phyloP scores from a whole-genome alignment of 1,139 yeast genomes.

The Candida sp. region DNA sequence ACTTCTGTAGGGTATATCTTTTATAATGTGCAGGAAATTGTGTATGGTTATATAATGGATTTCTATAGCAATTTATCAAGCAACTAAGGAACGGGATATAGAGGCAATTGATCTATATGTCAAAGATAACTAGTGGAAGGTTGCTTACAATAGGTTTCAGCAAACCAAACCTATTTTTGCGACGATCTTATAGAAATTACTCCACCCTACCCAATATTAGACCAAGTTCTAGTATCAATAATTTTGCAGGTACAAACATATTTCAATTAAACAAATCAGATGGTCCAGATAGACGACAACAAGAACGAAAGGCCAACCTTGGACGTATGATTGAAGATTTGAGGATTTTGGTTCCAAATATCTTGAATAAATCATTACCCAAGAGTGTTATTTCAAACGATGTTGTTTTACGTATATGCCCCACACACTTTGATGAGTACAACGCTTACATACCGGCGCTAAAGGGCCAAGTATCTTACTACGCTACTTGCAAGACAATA shows the following conservation, averaged over 20 bases:
- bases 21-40: background rate
- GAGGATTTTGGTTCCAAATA: conserved; percentile 50
- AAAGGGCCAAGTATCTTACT: conserved; percentile 58
- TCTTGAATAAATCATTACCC: conserved; percentile 52
- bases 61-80: background rate
- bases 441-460: conserved; percentile 58
- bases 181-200: background rate
- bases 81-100: background rate
- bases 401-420: conserved; percentile 60
- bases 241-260: background rate
- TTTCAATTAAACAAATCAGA: background rate
- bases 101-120: background rate
- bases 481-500: conserved; percentile 50
- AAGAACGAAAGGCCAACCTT: conserved; percentile 48
- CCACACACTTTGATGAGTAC: conserved; percentile 46
- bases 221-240: background rate
- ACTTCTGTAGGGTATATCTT: background rate
- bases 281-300: conserved; percentile 3
- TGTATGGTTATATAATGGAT: background rate
- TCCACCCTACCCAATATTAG: background rate
- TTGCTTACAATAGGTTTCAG: background rate
- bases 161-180: background rate
- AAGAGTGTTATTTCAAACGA: conserved; percentile 44
- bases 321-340: conserved; percentile 58
- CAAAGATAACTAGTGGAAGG: background rate